These are phyloP conservation scores for Camelina hispida DNA, from an alignment of 345 rosid genomes.

Conservation along the genomic window DNA sequence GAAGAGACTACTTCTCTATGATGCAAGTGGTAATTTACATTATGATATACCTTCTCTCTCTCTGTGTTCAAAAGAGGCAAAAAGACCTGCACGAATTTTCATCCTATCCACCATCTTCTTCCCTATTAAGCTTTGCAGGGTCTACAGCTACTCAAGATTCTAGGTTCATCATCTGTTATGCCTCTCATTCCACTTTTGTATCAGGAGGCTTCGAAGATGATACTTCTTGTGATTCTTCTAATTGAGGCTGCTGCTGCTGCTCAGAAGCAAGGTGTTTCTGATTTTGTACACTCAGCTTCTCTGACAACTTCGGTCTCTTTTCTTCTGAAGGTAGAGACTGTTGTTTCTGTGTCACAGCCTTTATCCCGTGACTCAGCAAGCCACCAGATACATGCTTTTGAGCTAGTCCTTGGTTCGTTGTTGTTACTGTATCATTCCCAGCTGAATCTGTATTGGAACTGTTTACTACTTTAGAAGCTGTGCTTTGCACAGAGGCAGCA, in stretches of 20 bases:
- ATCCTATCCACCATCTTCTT: constrained; percentile 24
- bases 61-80: constrained; percentile 22
- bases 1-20: constrained; percentile 32
- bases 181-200: constrained; percentile 70
- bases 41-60: constrained; percentile 26
- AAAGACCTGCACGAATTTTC: constrained; percentile 14
- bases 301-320: constrained; percentile 57
- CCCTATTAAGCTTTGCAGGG: constrained; percentile 47
- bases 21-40: constrained; percentile 43
- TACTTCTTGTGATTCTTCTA: constrained; percentile 67
- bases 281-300: constrained; percentile 64
- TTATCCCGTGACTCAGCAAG: constrained; percentile 53
- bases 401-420: constrained; percentile 59
- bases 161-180: constrained; percentile 47
- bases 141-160: constrained; percentile 53
- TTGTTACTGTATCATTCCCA: constrained; percentile 57
- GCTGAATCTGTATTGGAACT: constrained; percentile 53
- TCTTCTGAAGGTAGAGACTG: constrained; percentile 60
- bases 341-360: constrained; percentile 55
- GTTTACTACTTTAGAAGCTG: constrained; percentile 57
- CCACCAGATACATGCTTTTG: constrained; percentile 70
- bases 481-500: constrained; percentile 50
- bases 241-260: constrained; percentile 38
- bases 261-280: constrained; percentile 55
- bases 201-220: constrained; percentile 63